phyloP scores from a whole-genome alignment of 306 rosid species.

The Prunus salicina region DNA sequence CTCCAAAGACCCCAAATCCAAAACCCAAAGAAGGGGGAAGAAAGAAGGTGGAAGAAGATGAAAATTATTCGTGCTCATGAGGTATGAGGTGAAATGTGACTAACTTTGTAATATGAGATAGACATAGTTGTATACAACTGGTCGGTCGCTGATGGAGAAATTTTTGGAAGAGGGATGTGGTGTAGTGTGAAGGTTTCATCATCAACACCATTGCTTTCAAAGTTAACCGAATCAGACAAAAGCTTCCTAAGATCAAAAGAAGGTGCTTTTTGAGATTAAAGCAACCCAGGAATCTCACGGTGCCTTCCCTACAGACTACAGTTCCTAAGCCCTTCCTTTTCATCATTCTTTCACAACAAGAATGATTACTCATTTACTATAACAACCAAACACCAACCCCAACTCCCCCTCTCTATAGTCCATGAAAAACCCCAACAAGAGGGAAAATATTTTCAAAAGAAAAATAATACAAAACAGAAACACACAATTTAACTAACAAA shows the following conservation, averaged over 20 bases:
- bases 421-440: conserved; percentile 11
- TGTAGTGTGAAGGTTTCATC: conserved; percentile 49
- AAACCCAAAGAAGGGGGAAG: conserved; percentile 32
- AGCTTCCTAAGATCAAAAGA: conserved; percentile 72
- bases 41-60: conserved; percentile 26
- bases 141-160: no score
- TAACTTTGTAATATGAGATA: no score
- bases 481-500: neutral
- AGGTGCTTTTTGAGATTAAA: conserved; percentile 59
- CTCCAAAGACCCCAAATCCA: conserved; percentile 9
- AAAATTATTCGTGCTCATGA: neutral
- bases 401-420: neutral
- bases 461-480: neutral
- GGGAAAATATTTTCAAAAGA: conserved; percentile 29
- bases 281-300: conserved; percentile 79
- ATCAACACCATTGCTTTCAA: conserved; percentile 76
- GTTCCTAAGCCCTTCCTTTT: conserved; percentile 55
- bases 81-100: neutral
- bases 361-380: conserved; percentile 71
- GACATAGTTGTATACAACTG: no score
- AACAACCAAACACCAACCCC: conserved; percentile 26
- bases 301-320: conserved; percentile 30
- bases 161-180: neutral
- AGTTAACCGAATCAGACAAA: conserved; percentile 83
- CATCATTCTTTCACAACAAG: conserved; percentile 67